Base-by-base conservation (phyloP, 2,329 filamentous ascomycete species). In the Diaporthe helianthi region DNA sequence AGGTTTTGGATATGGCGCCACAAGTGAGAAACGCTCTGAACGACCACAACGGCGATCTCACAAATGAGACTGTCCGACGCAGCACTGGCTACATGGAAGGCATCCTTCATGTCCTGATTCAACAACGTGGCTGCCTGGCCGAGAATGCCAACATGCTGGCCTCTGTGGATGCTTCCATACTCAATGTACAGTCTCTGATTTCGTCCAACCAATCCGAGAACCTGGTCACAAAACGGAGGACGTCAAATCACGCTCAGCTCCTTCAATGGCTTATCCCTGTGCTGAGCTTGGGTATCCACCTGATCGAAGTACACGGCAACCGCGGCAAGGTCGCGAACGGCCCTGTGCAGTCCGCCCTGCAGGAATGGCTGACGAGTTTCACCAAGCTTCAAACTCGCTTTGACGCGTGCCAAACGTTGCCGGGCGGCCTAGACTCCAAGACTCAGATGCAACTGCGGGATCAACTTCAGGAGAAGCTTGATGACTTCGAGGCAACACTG, bases 11-110 rank as follows among this genome's bases (percentile, higher is more conserved):
- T 76, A 79, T 94, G 15, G 88, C 92, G 73, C 87, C 90, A 19
- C 86, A 86, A 73, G 87, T 92, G 61, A 88, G 95, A 74, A 83
- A 87, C 51, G 85, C 90, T 36, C 83, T 88, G 12, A 85, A 89
- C 72, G 90, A 93, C 63, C 93, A 97, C 79, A 93, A 92, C 0
- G 90, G 93, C 46, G 97, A 99, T 73, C 81, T 99, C 47, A 97
- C 92, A 53, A 86, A 89, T 51, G 90, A 93, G 10, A 93, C 98
- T 74, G 87, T 96, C 9, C 86, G 87, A 51, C 87, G 94, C 76
- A 94, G 93, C 77, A 86, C 92, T 60, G 93, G 93, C 0, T 93
- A 93, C 73, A 83, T 98, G n/a, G 96, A 99, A 78, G 93, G 94
- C 31, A 85, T 98, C 70, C 82, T 98, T 36, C 85, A 90, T 70